Percentiles rank a stretch among this genome's conserved stretches.
These are phyloP conservation scores for Pascua guehoae DNA, from an alignment of 1,284 basidiomycete species.

Conservation along the genomic window DNA sequence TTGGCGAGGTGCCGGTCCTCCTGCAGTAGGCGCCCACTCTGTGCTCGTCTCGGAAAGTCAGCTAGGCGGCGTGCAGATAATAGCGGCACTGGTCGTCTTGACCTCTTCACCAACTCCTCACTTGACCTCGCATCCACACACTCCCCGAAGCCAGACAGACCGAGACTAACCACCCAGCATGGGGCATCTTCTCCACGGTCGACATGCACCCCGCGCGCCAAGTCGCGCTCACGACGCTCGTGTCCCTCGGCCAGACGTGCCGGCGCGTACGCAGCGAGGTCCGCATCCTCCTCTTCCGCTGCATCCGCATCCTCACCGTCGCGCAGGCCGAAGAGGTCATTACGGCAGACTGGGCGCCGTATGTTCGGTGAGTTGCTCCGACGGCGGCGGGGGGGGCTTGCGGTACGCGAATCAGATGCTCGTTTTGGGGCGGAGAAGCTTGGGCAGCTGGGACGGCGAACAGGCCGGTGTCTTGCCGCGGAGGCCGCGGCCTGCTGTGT, in stretches of 20 bases:
- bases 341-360: slow-evolving; percentile 33
- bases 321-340: slow-evolving; percentile 26
- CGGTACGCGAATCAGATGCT: too few relatives aligned
- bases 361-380: slow-evolving; percentile 31
- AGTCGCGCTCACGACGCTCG: slow-evolving; percentile 27
- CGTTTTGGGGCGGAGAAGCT: too few relatives aligned
- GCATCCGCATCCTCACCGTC: slow-evolving; percentile 32
- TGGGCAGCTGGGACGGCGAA: too few relatives aligned
- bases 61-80: too few relatives aligned
- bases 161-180: slow-evolving; percentile 25
- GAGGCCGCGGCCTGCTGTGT: too few relatives aligned
- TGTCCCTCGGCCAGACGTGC: slow-evolving; percentile 34
- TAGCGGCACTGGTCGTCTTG: neutral
- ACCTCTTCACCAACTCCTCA: too few relatives aligned
- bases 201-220: slow-evolving; percentile 40
- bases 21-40: too few relatives aligned
- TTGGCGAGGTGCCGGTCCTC: too few relatives aligned
- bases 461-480: too few relatives aligned
- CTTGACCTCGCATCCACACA: too few relatives aligned
- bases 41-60: too few relatives aligned
- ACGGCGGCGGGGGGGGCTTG: too few relatives aligned
- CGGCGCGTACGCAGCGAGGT: slow-evolving; percentile 32
- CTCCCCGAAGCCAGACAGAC: neutral
- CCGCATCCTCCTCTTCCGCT: slow-evolving; percentile 36
- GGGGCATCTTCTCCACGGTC: slow-evolving; percentile 43